These are phyloP conservation scores for Helotiales sp. DNA, from an alignment of 2,329 filamentous ascomycete genomes.

Conservation along the genomic window DNA sequence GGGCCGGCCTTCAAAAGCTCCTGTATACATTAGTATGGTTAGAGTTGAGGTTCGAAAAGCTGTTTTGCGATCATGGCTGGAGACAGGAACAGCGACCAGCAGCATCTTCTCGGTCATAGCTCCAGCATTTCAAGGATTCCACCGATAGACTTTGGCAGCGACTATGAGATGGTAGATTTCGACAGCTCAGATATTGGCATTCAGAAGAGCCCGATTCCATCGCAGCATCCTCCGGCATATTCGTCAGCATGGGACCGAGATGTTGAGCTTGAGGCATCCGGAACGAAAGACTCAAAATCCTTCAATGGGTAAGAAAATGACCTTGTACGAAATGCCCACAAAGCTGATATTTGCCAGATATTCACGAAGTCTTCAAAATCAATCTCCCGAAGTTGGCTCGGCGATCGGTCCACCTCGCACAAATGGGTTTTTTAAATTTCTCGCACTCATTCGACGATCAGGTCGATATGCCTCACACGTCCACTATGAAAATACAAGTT, in stretches of 20 bases:
- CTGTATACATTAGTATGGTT: neutral
- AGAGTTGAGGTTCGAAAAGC: neutral
- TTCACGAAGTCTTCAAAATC: neutral
- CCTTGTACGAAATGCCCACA: too few relatives aligned
- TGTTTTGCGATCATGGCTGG: neutral
- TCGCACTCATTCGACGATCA: slow-evolving; percentile 19
- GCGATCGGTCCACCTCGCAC: slow-evolving; percentile 1
- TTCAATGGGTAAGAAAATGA: slow-evolving; percentile 3
- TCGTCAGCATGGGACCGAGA: slow-evolving; percentile 6
- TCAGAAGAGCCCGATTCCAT: neutral
- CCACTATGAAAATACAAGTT: slow-evolving; percentile 13
- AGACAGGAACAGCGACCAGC: slow-evolving; percentile 1
- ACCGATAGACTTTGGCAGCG: neutral
- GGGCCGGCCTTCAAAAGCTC: neutral
- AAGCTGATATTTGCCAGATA: slow-evolving; percentile 4
- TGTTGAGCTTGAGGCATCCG: neutral
- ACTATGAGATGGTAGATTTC: slow-evolving; percentile 8
- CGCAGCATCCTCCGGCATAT: slow-evolving; percentile 1
- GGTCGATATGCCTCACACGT: slow-evolving; percentile 20
- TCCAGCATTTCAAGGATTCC: neutral
- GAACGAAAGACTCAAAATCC: neutral
- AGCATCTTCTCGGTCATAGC: slow-evolving; percentile 2
- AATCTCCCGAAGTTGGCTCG: neutral
- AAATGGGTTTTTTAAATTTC: slow-evolving; percentile 11
- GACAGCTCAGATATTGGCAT: slow-evolving; percentile 5